These are phyloP conservation scores for Cercophora newfieldiana DNA, from an alignment of 495 filamentous ascomycete species.

Conservation along the genomic window DNA sequence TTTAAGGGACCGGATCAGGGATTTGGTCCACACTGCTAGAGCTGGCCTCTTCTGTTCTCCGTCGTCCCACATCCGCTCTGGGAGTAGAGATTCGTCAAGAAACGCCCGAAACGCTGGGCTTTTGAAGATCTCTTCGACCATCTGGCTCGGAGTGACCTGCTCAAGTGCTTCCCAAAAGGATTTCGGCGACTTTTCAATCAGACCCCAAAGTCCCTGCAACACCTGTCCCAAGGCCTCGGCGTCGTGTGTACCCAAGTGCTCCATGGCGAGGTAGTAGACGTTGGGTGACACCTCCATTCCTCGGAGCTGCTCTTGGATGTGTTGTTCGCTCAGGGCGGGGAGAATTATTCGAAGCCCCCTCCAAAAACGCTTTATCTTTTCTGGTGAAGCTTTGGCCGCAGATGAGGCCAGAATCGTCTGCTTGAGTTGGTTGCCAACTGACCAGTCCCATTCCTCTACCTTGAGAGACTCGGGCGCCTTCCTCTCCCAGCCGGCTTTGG, in stretches of 20 bases:
- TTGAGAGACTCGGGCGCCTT: slow-evolving; percentile 55
- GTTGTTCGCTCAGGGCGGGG: slow-evolving; percentile 65
- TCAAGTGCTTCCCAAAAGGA: slow-evolving; percentile 88
- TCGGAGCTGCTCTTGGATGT: slow-evolving; percentile 74
- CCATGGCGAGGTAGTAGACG: slow-evolving; percentile 72
- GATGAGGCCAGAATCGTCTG: slow-evolving; percentile 38
- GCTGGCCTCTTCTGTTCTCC: slow-evolving; percentile 57
- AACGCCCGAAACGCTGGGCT: slow-evolving; percentile 65
- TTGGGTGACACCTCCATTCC: slow-evolving; percentile 70
- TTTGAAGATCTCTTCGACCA: slow-evolving; percentile 75
- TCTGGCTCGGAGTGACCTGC: slow-evolving; percentile 67
- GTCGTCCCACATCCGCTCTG: slow-evolving; percentile 56
- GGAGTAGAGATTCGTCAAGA: slow-evolving; percentile 56
- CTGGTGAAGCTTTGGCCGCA: slow-evolving; percentile 13
- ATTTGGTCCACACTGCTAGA: slow-evolving; percentile 63
- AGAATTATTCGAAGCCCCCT: slow-evolving; percentile 69
- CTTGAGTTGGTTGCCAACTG: slow-evolving; percentile 65
- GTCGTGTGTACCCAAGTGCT: slow-evolving; percentile 66
- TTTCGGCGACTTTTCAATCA: slow-evolving; percentile 70
- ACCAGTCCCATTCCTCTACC: slow-evolving; percentile 76
- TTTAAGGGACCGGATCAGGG: slow-evolving; percentile 75
- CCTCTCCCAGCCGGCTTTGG: slow-evolving; percentile 63
- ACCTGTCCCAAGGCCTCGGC: slow-evolving; percentile 59
- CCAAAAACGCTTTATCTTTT: slow-evolving; percentile 68
- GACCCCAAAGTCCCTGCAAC: slow-evolving; percentile 61